These are phyloP conservation scores for Ballota nigra DNA, from an alignment of 257 asterid species.

Conservation along the genomic window DNA sequence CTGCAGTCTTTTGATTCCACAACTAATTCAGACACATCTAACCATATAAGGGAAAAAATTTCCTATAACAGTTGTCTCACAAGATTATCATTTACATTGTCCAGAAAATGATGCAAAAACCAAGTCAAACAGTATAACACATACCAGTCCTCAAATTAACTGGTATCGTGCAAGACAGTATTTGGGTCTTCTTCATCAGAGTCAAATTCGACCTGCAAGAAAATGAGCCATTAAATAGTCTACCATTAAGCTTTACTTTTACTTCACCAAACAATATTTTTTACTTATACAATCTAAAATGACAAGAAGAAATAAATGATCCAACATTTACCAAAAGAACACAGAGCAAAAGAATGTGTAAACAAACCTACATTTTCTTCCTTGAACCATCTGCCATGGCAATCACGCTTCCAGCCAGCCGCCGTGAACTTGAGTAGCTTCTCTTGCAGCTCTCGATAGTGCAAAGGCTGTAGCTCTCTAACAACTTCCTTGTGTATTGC, in stretches of 20 bases:
- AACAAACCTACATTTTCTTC: constrained; percentile 65
- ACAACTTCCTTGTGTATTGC: constrained; percentile 15
- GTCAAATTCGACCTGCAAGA: constrained; percentile 74
- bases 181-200: constrained; percentile 91
- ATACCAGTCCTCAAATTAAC: constrained; percentile 9
- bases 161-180: constrained; percentile 30
- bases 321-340: neutral
- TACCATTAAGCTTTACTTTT: neutral
- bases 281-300: neutral
- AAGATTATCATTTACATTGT: neutral
- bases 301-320: neutral
- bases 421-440: constrained; percentile 73
- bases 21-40: neutral
- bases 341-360: neutral
- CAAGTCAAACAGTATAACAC: neutral
- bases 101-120: neutral
- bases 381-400: constrained; percentile 77
- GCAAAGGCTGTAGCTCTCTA: constrained; percentile 26
- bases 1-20: neutral
- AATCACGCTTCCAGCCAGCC: constrained; percentile 79
- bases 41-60: neutral
- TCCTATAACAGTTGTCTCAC: neutral
- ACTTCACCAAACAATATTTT: neutral
- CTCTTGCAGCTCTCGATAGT: constrained; percentile 38
- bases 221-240: neutral